Evolutionary conservation across 1,284 basidiomycete species (phyloP), one percentile per base, ranked within the genome.

Genomic region (Cryptococcus sp.): DNA sequence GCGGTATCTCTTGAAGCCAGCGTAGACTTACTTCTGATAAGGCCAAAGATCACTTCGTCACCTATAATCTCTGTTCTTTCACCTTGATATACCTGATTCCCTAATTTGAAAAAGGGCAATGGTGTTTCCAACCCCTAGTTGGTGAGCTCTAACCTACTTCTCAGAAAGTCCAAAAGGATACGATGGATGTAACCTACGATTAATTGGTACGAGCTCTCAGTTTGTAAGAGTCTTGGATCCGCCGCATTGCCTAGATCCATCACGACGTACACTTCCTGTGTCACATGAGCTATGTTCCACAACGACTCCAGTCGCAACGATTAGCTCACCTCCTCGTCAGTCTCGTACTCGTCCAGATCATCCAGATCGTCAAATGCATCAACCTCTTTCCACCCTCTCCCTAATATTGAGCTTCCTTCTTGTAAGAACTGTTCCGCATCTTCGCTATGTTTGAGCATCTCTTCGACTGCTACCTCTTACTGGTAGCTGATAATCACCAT

Each of bases 51-150:
- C 15, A 77, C 67, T 49, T 77, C 75, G 50, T 67, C 66, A 2
- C 74, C 75, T 49, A 76, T 72, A n/a, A 75, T 44, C 10, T 69
- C 64, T 4, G 68, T 60, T 6, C 65, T 49, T 23, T 67, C 56
- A 7, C 75, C 75, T 49, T 72, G 66, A 54, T 71, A 74, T 38
- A 75, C 55, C 49, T 72, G 68, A 55, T 74, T 71, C 11, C 72
- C 73, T 30, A 77, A 52, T 54, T 74, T 74, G 45, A 77, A 58
- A 49, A 73, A 76, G 5, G 75, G 74, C 43, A 69, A 55, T 13
- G 75, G 64, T 11, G 73, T 73, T 52, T 77, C 74, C 52, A 77
- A 58, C 4, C 74, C 75, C 75, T 77, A 49, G 35, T 8, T 8
- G 44, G 11, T 23, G 35, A 50, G 36, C 5, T 32, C 8, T 31